Conservation (phyloP, 371 early-diverging fungal genomes). For the Apophysomyces sp. region DNA sequence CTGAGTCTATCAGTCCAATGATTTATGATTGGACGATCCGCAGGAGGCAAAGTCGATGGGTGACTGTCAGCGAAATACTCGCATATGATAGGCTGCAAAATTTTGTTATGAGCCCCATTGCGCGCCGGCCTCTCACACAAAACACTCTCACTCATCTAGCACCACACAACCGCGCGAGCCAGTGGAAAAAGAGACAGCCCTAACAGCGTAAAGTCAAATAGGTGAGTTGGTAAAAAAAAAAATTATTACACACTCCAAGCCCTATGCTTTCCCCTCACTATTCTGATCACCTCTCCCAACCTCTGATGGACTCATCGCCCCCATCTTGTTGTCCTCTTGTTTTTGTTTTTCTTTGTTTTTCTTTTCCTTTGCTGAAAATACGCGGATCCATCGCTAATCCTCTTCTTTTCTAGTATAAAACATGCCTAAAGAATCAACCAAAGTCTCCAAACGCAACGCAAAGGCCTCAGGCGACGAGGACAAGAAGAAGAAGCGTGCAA, state of each 20-base stretch:
- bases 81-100: background rate
- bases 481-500: conserved; percentile 24
- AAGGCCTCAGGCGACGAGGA: background rate
- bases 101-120: background rate
- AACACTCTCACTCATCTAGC: conserved; percentile 4
- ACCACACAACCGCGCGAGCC: conserved; percentile 2
- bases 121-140: conserved; percentile 2
- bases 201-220: conserved; percentile 3
- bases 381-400: background rate
- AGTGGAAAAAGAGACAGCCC: conserved; percentile 3
- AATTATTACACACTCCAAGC: background rate
- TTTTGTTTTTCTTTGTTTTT: background rate
- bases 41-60: too few relatives aligned
- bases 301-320: background rate
- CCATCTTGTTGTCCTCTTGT: background rate
- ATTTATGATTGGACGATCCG: too few relatives aligned
- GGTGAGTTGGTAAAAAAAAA: conserved; percentile 2
- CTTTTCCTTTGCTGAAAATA: background rate
- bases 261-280: background rate
- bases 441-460: background rate
- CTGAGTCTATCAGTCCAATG: too few relatives aligned
- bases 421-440: conserved; percentile 19
- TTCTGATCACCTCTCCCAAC: background rate
- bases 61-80: background rate
- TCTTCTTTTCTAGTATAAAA: background rate